Conservation (phyloP, 202 grass and related monocot genomes). For the Hordeum pubiflorum region DNA sequence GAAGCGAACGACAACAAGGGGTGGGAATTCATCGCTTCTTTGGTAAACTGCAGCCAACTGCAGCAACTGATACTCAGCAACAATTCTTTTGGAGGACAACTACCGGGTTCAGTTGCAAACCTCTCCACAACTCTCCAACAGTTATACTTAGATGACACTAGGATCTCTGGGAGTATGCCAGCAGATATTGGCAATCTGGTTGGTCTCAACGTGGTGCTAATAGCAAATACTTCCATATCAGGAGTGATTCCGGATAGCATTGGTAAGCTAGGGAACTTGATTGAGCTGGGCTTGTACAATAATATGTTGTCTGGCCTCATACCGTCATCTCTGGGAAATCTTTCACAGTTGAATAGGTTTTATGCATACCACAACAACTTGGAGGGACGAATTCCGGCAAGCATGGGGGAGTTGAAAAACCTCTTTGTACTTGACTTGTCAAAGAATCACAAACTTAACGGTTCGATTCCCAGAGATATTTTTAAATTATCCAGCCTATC, state of each 20-base stretch:
- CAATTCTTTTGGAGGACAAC: background rate
- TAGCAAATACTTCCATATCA: background rate
- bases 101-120: background rate
- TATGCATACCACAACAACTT: background rate
- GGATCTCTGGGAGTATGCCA: background rate
- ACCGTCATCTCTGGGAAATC: conserved; percentile 25
- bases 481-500: background rate
- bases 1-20: background rate
- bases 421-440: background rate
- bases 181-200: background rate
- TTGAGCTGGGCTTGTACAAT: background rate
- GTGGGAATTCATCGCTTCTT: conserved; percentile 28
- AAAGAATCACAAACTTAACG: background rate
- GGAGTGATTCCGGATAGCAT: conserved; percentile 23
- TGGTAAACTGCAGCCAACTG: conserved; percentile 20
- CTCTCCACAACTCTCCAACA: background rate
- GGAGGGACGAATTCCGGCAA: conserved; percentile 14
- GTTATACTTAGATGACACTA: background rate
- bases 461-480: conserved; percentile 5
- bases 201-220: background rate
- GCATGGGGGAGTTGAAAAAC: background rate
- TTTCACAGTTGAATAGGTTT: background rate
- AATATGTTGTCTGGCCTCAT: background rate
- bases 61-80: accelerated
- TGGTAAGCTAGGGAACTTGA: conserved; percentile 10